Percentiles rank a stretch among this genome's conserved stretches.
Evolutionary conservation across 2,329 filamentous ascomycete species (phyloP).

Genomic region (Fusarium sp.): DNA sequence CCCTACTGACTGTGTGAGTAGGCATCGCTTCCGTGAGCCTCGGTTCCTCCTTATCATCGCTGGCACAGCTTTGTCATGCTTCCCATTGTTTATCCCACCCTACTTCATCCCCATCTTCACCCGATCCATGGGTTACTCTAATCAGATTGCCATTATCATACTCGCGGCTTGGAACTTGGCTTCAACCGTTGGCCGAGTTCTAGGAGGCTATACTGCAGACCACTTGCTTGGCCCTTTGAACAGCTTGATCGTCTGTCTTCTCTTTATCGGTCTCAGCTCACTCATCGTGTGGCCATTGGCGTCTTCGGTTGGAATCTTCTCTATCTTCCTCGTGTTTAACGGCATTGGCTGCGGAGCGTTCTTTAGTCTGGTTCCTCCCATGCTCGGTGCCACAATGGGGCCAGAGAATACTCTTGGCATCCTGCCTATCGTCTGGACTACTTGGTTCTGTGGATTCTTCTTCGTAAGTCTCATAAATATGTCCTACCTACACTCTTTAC

Average conservation of each 20-base stretch:
- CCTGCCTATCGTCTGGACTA: constrained; percentile 43
- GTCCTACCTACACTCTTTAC: fast-evolving
- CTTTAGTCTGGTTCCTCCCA: constrained; percentile 44
- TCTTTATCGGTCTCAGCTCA: constrained; percentile 41
- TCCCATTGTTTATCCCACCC: constrained; percentile 39
- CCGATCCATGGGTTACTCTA: constrained; percentile 38
- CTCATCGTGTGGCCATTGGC: constrained; percentile 43
- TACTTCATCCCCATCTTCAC: constrained; percentile 42
- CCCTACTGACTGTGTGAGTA: not conserved
- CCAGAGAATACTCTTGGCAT: constrained; percentile 36
- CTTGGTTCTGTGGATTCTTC: constrained; percentile 45
- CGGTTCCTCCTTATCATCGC: constrained; percentile 39
- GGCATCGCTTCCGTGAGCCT: constrained; percentile 41
- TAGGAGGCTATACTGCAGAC: constrained; percentile 40
- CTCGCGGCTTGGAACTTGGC: constrained; percentile 46
- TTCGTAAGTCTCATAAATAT: constrained; percentile 21
- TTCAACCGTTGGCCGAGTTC: constrained; percentile 40
- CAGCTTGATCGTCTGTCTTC: constrained; percentile 40
- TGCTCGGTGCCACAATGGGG: constrained; percentile 41
- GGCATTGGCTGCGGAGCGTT: constrained; percentile 45
- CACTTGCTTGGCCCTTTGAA: constrained; percentile 42
- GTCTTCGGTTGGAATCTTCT: constrained; percentile 37
- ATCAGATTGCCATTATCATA: constrained; percentile 35
- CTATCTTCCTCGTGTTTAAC: constrained; percentile 38
- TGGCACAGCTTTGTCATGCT: constrained; percentile 41